These are phyloP conservation scores for Stephanodiscus minutulus DNA, from an alignment of 108 stramenopile genomes.

Conservation along the genomic window DNA sequence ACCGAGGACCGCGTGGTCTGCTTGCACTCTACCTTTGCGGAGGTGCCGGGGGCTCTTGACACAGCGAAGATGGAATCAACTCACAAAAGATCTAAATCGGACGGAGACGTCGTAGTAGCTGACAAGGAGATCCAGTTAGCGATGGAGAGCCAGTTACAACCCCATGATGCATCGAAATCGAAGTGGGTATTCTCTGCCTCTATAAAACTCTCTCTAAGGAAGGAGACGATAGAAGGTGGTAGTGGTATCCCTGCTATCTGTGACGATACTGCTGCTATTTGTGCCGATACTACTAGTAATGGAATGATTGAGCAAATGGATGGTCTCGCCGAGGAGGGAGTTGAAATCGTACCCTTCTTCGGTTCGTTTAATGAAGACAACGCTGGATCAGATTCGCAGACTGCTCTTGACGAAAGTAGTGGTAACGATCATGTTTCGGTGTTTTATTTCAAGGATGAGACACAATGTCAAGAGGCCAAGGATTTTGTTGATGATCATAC, in stretches of 20 bases:
- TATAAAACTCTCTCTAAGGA: slow-evolving; percentile 12
- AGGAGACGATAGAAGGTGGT: not conserved
- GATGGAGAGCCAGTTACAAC: not conserved
- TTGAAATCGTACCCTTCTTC: slow-evolving; percentile 24
- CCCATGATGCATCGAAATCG: not conserved
- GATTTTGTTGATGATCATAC: not conserved
- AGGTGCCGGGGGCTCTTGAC: not conserved
- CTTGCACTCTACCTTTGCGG: not conserved
- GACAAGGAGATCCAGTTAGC: slow-evolving; percentile 7
- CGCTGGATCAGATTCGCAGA: not conserved
- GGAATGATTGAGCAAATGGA: slow-evolving; percentile 5
- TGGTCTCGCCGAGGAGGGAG: slow-evolving; percentile 3
- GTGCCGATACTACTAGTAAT: slow-evolving; percentile 6
- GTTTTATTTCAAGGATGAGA: slow-evolving; percentile 14
- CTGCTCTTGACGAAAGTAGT: slow-evolving; percentile 2
- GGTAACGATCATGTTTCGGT: slow-evolving; percentile 22
- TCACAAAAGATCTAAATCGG: not conserved
- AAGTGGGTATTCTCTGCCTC: slow-evolving; percentile 20
- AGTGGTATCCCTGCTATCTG: not conserved
- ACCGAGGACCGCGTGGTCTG: slow-evolving; percentile 14
- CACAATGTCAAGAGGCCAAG: not conserved
- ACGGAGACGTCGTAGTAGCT: not conserved
- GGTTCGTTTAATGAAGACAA: not conserved
- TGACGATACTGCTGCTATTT: slow-evolving; percentile 8
- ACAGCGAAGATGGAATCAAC: not conserved